Conservation (phyloP, 2,329 filamentous ascomycete genomes). For the Aspergillus phoenicis region DNA sequence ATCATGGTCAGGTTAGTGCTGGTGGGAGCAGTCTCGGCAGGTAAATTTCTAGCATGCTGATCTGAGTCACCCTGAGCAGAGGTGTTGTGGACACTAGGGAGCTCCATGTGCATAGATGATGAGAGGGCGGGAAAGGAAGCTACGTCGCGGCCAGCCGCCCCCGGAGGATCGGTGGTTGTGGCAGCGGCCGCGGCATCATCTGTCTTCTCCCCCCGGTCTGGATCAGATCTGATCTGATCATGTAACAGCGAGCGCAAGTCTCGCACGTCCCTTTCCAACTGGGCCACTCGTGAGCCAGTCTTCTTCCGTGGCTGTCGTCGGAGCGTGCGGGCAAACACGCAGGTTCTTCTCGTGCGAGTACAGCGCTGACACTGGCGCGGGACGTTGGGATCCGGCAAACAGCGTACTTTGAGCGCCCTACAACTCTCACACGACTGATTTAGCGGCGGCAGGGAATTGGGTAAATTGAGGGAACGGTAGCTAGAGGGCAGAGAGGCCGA, state of each 20-base stretch:
- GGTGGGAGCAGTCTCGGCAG: background rate
- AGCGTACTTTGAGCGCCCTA: constrained; percentile 6
- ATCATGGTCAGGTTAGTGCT: background rate
- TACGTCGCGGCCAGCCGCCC: background rate
- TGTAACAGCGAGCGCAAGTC: constrained; percentile 3
- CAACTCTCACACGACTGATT: constrained; percentile 10
- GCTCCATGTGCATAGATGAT: background rate
- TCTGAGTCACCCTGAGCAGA: background rate
- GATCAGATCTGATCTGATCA: background rate
- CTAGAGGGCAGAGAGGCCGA: background rate
- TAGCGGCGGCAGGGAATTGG: background rate
- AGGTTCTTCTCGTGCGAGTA: constrained; percentile 4
- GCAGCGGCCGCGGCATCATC: background rate
- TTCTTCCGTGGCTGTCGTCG: constrained; percentile 8
- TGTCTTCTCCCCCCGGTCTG: background rate
- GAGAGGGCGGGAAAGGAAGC: background rate
- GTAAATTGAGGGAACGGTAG: background rate
- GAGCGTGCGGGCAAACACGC: constrained; percentile 7
- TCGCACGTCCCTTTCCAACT: constrained; percentile 4
- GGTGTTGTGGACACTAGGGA: background rate
- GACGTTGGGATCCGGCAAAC: constrained; percentile 4
- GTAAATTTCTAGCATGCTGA: background rate
- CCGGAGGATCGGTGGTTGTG: background rate
- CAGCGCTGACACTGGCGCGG: constrained; percentile 6
- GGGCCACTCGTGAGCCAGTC: constrained; percentile 7